phyloP scores from a whole-genome alignment of 2,329 filamentous ascomycete genomes.

The Diaporthe citrichinensis region DNA sequence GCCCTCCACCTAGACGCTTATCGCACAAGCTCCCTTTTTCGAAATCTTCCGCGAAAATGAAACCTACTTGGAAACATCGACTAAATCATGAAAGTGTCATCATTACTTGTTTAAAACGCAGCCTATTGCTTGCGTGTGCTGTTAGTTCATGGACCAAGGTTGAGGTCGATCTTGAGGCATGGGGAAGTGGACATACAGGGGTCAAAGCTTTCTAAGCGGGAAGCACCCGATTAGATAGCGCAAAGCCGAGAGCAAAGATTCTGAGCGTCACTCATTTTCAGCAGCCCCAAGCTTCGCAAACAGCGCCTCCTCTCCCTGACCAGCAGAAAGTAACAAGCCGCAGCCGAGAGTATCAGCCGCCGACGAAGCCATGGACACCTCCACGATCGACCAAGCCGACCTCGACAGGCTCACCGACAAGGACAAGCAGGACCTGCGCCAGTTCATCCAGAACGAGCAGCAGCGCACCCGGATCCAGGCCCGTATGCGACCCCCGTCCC shows the following conservation, averaged over 20 bases:
- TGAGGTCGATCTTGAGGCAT: background rate
- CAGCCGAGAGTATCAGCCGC: background rate
- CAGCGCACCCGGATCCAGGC: slow-evolving; percentile 81
- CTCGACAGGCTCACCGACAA: slow-evolving; percentile 81
- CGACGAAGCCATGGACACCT: slow-evolving; percentile 35
- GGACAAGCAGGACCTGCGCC: slow-evolving; percentile 89
- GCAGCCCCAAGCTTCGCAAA: background rate
- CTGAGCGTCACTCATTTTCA: slow-evolving; percentile 32
- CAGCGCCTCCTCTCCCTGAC: background rate
- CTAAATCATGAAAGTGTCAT: accelerated
- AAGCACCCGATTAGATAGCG: slow-evolving; percentile 33
- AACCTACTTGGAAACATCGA: accelerated
- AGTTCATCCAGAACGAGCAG: slow-evolving; percentile 86
- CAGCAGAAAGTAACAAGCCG: background rate
- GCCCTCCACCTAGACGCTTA: background rate
- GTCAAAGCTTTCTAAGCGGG: slow-evolving; percentile 18
- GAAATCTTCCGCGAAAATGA: too few species aligned
- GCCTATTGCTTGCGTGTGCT: background rate
- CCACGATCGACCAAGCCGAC: slow-evolving; percentile 68
- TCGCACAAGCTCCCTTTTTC: background rate
- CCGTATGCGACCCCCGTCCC: slow-evolving; percentile 62
- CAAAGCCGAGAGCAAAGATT: slow-evolving; percentile 35
- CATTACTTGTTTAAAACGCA: background rate
- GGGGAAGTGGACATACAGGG: background rate
- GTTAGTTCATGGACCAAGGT: background rate